These are phyloP conservation scores for Cordyceps cateniannulata DNA, from an alignment of 2,329 filamentous ascomycete genomes.

Conservation along the genomic window DNA sequence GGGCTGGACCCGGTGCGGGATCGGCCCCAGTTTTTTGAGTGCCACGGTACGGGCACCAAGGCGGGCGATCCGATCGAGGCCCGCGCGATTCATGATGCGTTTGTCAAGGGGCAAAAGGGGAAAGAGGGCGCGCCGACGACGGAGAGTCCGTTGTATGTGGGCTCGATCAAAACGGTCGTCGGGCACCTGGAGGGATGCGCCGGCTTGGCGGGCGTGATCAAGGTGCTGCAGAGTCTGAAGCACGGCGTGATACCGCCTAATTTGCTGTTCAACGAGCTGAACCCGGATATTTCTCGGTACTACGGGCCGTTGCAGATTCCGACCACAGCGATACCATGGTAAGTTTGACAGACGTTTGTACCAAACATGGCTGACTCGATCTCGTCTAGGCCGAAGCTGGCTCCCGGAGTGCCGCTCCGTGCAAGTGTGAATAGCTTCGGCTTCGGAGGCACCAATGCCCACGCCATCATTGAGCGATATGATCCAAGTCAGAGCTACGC, in stretches of 20 bases:
- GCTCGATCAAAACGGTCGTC: slow-evolving; percentile 40
- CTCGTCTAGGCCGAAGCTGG: neutral
- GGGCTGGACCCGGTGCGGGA: slow-evolving; percentile 19
- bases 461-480: slow-evolving; percentile 19
- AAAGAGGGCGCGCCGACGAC: neutral
- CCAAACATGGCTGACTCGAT: neutral
- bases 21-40: slow-evolving; percentile 35
- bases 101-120: neutral
- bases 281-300: slow-evolving; percentile 30
- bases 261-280: slow-evolving; percentile 38
- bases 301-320: slow-evolving; percentile 15
- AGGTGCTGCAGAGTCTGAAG: slow-evolving; percentile 39
- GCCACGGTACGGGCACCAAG: slow-evolving; percentile 25
- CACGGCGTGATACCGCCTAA: slow-evolving; percentile 39
- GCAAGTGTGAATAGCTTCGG: slow-evolving; percentile 38
- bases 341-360: neutral
- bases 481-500: slow-evolving; percentile 8
- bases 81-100: slow-evolving; percentile 27
- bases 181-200: slow-evolving; percentile 42
- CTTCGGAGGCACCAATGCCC: slow-evolving; percentile 36
- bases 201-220: slow-evolving; percentile 41
- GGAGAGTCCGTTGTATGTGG: slow-evolving; percentile 24
- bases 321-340: neutral
- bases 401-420: neutral
- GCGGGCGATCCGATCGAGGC: slow-evolving; percentile 42